Base-by-base conservation (phyloP, 2,329 filamentous ascomycete genomes). In the Botrytis aclada region DNA sequence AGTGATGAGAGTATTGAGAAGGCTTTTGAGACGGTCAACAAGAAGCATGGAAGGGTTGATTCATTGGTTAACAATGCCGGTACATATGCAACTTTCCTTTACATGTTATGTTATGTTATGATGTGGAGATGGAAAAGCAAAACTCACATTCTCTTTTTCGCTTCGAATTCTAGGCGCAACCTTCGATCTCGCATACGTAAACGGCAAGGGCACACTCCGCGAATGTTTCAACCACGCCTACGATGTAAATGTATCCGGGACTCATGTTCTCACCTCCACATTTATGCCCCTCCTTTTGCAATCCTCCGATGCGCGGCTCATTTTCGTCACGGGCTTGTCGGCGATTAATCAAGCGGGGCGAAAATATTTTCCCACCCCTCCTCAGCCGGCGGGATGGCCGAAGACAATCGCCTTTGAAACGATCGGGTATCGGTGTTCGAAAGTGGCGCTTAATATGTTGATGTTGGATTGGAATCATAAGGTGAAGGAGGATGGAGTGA, bases 401-500 rank as follows among this genome's bases (percentile, higher is more conserved):
- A 84, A 86, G 76, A 66, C 76, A 14, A 74, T 74, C 7, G 20
- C 74, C 12, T 75, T 77, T 77, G 74, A 74, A 4, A 74, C 75
- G 0, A 76, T 81, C 39, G 79, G 79, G 0, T 86, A 86, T 72
- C 81, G 84, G 3, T 80, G 80, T 32, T 78, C 80, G 41, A 86
- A 87, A 78, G 82, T 80, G 4, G 84, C 82, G 0, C 75, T 87
- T 56, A 86, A 86, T 74, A 86, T 86, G 85, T 71, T 86, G 74
- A 84, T 86, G 84, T 78, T 82, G 22, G 83, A 86, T 74, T 86
- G 82, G 82, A 74, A 79, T 62, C 81, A 83, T 51, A 77, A 82
- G 4, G 79, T 88, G 45, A 81, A 80, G 66, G 81, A 82, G 1
- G 86, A 88, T 70, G 85, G 85, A 0, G 85, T 88, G 3, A 86